Evolutionary conservation across 2,329 filamentous ascomycete genomes (phyloP).

Genomic region (Septoria linicola): DNA sequence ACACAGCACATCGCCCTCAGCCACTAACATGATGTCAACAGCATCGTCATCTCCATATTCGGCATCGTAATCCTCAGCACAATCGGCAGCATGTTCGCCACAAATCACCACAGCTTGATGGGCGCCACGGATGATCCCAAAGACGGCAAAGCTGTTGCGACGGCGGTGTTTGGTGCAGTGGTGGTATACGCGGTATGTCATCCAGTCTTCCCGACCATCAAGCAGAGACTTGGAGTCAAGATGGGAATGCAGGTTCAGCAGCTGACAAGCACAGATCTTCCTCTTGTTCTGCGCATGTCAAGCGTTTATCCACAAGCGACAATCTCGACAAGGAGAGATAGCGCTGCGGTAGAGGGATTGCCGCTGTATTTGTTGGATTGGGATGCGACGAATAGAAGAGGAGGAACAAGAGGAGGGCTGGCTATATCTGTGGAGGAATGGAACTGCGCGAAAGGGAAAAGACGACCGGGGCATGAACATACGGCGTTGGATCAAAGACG

Average conservation of each 20-base stretch:
- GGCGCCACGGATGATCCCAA: conserved; percentile 63
- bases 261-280: conserved; percentile 62
- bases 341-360: conserved; percentile 65
- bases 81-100: conserved; percentile 69
- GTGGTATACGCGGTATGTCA: conserved; percentile 79
- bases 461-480: conserved; percentile 1
- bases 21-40: conserved; percentile 41
- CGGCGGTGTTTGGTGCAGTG: conserved; percentile 83
- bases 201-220: neutral
- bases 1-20: neutral
- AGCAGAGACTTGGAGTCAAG: neutral
- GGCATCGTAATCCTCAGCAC: conserved; percentile 65
- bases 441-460: neutral
- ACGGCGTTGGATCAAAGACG: neutral
- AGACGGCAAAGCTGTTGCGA: conserved; percentile 74
- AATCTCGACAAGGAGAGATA: conserved; percentile 81
- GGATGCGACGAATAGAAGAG: no score
- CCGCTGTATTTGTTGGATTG: no score
- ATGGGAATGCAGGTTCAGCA: conserved; percentile 1
- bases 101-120: conserved; percentile 77
- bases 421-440: no score
- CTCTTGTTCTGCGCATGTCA: conserved; percentile 89
- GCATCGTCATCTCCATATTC: conserved; percentile 67
- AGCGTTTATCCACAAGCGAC: conserved; percentile 79
- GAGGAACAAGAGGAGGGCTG: no score